These are phyloP conservation scores for Sindora glabra DNA, from an alignment of 306 rosid genomes.

Conservation along the genomic window DNA sequence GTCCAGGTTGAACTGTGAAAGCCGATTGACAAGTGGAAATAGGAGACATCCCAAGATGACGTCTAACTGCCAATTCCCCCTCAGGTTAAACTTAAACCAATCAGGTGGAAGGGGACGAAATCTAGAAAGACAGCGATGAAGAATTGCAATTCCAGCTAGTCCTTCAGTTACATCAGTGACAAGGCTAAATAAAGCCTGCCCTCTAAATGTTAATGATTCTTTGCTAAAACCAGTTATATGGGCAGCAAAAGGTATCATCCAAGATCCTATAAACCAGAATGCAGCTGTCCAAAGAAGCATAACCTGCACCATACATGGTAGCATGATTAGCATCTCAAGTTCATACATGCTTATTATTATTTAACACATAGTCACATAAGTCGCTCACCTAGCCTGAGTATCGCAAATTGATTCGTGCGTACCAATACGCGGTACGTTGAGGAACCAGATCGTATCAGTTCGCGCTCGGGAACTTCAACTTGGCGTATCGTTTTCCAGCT, in stretches of 20 bases:
- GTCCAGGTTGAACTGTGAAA: slow-evolving; percentile 79
- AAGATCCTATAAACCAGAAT: slow-evolving; percentile 93
- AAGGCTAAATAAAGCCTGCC: slow-evolving; percentile 85
- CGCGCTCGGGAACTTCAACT: no score
- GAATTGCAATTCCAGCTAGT: slow-evolving; percentile 73
- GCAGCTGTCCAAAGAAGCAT: slow-evolving; percentile 92
- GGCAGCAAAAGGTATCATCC: slow-evolving; percentile 85
- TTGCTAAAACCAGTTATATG: slow-evolving; percentile 66
- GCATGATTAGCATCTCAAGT: neutral
- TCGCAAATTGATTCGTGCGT: no score
- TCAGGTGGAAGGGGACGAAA: slow-evolving; percentile 88
- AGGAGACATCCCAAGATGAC: slow-evolving; percentile 80
- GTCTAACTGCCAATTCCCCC: slow-evolving; percentile 81
- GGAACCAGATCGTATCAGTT: no score
- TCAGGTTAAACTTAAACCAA: slow-evolving; percentile 81
- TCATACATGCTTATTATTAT: neutral
- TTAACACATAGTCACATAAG: neutral
- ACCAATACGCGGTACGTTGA: no score
- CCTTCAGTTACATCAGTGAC: slow-evolving; percentile 88
- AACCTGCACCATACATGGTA: slow-evolving; percentile 49
- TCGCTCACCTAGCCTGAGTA: no score
- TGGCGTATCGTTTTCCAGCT: no score
- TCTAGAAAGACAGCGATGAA: slow-evolving; percentile 67
- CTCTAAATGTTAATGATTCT: slow-evolving; percentile 73
- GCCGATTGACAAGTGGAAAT: slow-evolving; percentile 80